phyloP scores from a whole-genome alignment of 2,329 filamentous ascomycete genomes.

The Plectosphaerella cucumerina region DNA sequence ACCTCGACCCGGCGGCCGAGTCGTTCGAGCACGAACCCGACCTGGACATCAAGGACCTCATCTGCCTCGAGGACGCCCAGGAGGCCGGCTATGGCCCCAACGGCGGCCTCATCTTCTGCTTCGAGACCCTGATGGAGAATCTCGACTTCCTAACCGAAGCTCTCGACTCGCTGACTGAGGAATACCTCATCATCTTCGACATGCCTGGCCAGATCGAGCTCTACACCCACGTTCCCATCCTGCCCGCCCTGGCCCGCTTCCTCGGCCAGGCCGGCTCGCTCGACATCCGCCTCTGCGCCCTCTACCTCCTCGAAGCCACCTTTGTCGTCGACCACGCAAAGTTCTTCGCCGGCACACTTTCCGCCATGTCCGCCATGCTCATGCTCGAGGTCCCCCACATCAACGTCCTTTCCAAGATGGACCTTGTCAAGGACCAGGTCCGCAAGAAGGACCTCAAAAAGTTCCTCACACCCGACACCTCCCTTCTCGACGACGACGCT shows the following conservation, averaged over 20 bases:
- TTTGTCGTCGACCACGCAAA: conserved; percentile 95
- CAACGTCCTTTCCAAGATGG: conserved; percentile 97
- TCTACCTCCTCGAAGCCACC: conserved; percentile 91
- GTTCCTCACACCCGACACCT: conserved; percentile 82
- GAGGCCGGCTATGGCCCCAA: conserved; percentile 88
- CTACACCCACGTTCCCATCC: conserved; percentile 92
- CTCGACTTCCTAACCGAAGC: conserved; percentile 86
- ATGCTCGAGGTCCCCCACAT: conserved; percentile 97
- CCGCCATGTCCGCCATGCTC: conserved; percentile 98
- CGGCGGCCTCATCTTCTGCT: conserved; percentile 91
- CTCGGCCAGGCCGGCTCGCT: conserved; percentile 74
- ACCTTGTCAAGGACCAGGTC: conserved; percentile 86
- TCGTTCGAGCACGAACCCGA: conserved; percentile 87
- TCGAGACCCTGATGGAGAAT: conserved; percentile 93
- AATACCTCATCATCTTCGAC: conserved; percentile 96
- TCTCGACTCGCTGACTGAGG: conserved; percentile 81
- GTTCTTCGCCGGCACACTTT: conserved; percentile 93
- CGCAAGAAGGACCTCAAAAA: conserved; percentile 83
- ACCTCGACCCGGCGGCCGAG: conserved; percentile 95
- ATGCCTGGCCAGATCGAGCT: conserved; percentile 99
- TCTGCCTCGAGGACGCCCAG: conserved; percentile 89
- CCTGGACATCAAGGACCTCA: conserved; percentile 92
- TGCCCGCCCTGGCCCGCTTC: conserved; percentile 79
- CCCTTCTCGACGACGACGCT: conserved; percentile 76
- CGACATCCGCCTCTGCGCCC: conserved; percentile 87